Evolutionary conservation across 371 early-diverging fungal species (phyloP).

Genomic region (Haplosporangium sp.): DNA sequence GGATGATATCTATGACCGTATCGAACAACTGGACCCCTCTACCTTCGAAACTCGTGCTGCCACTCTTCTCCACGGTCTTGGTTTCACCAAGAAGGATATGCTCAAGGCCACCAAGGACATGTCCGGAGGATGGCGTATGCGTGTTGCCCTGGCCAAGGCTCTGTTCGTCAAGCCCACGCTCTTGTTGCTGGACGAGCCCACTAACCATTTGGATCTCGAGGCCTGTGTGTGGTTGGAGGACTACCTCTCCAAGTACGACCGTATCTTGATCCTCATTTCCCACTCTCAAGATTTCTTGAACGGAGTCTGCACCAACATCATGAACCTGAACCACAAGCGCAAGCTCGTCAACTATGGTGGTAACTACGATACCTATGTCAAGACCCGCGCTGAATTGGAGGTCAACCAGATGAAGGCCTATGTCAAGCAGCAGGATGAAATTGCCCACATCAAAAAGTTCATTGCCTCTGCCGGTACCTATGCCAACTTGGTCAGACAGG

Average conservation of each 20-base stretch:
- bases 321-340: constrained; percentile 89
- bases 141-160: constrained; percentile 97
- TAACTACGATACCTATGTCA: constrained; percentile 97
- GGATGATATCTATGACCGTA: constrained; percentile 95
- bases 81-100: constrained; percentile 91
- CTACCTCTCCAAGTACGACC: constrained; percentile 93
- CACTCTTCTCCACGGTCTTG: constrained; percentile 93
- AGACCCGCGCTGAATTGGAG: constrained; percentile 94
- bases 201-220: constrained; percentile 97
- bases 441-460: constrained; percentile 98
- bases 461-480: constrained; percentile 99
- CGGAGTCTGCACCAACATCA: constrained; percentile 96
- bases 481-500: constrained; percentile 98
- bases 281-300: constrained; percentile 99
- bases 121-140: constrained; percentile 99
- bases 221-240: constrained; percentile 99
- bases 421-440: constrained; percentile 98
- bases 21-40: constrained; percentile 89
- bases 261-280: constrained; percentile 95
- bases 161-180: constrained; percentile 97
- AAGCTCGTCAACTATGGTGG: constrained; percentile 96
- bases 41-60: constrained; percentile 97
- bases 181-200: constrained; percentile 97
- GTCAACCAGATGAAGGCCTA: constrained; percentile 98
- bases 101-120: constrained; percentile 91